Base-by-base conservation (phyloP, 192 early-diverging fungal species). In the Geranomyces michiganensis region DNA sequence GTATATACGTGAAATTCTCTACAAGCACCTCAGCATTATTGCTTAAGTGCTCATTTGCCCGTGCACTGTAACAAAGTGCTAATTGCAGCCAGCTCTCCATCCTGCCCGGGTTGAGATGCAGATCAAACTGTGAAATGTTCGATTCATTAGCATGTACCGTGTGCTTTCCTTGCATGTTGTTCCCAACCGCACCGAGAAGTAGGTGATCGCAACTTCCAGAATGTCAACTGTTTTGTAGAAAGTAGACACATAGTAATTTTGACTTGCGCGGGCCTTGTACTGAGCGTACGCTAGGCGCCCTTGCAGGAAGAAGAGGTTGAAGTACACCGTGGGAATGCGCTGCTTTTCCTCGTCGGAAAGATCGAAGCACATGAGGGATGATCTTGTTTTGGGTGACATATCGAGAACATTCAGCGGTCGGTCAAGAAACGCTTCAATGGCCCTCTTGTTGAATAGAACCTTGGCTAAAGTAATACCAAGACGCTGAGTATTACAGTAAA, bases 31-130 rank as follows among this genome's bases (percentile, higher is more conserved):
- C 70, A 0, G 90, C 88, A 65, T 80, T 91, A 71, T 81, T 86
- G 21, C 76, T 74, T 33, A 93, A 65, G 43, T 84, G 81, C 74
- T 92, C 92, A 61, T 91, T 86, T 13, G 88, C 85, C 33, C 90
- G 56, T 26, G 81, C 77, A 49, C 77, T 67, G 73, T 85, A 89
- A 59, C 81, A 85, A 29, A 65, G 65, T 36, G 80, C 92, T 2
- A 91, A 76, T 22, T 82, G 80, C 65, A 89, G 78, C 92, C 92
- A 93, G 3, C 87, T 84, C 45, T 87, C 78, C 58, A 82, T 78
- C 32, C 81, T 76, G 21, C 73, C 56, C 3, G 90, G 89, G 48
- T 85, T 83, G 30, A 88, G 68, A 68, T 77, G 78, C 33, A 90
- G 59, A 68, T 92, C 79, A 45, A 74, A 79, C 80, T 82, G 68